These are phyloP conservation scores for Fagopyrum tataricum DNA, from an alignment of 148 eudicot species.

Conservation along the genomic window DNA sequence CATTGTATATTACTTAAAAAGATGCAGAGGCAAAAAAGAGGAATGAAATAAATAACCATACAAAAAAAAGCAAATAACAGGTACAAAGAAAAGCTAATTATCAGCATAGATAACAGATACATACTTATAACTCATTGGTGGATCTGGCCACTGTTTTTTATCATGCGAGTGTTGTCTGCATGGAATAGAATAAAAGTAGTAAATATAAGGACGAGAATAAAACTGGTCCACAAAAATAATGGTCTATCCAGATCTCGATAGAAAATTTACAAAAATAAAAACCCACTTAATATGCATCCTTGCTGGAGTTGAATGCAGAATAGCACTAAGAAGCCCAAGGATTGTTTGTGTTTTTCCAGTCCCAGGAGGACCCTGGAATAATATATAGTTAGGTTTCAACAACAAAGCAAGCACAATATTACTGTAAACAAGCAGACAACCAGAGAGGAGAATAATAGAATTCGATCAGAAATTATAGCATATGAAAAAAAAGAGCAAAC, in stretches of 20 bases:
- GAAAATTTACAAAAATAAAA: neutral
- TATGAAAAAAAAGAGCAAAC: neutral
- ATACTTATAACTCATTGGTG: conserved; percentile 67
- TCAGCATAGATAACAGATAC: conserved; percentile 20
- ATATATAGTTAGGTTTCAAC: neutral
- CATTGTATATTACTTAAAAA: neutral
- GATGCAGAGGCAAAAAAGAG: neutral
- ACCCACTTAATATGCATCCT: conserved; percentile 66
- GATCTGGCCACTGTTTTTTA: conserved; percentile 63
- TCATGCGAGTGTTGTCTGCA: conserved; percentile 50
- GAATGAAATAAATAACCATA: neutral
- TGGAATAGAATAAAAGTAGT: neutral
- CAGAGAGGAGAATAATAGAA: neutral
- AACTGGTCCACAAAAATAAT: neutral
- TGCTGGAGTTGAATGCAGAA: conserved; percentile 89
- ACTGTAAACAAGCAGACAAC: neutral
- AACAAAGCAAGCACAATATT: neutral
- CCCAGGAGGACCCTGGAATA: conserved; percentile 80
- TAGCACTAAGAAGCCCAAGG: conserved; percentile 89
- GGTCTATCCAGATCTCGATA: neutral
- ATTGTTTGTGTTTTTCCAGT: conserved; percentile 98
- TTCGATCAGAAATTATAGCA: neutral
- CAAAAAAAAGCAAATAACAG: neutral
- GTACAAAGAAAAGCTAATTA: neutral
- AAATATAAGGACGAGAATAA: neutral